These are phyloP conservation scores for Fallopia convolvulus DNA, from an alignment of 148 eudicot genomes.

Conservation along the genomic window DNA sequence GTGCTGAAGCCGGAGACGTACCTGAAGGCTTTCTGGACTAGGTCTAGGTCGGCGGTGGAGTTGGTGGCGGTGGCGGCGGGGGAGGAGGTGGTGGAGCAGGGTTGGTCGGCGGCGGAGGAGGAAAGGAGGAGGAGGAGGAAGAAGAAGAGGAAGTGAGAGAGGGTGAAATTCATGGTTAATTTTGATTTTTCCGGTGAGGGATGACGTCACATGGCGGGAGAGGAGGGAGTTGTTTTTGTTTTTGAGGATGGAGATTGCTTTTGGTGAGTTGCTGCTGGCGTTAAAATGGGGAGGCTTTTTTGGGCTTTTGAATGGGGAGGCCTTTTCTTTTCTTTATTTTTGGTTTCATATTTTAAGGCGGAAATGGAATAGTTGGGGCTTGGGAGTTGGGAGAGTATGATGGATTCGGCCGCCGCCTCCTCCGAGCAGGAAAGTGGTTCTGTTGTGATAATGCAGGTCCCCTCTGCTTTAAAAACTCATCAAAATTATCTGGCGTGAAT, in stretches of 20 bases:
- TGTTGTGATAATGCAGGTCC: neutral
- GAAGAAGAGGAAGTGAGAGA: neutral
- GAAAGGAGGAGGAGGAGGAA: slow-evolving; percentile 9
- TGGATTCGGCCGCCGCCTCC: slow-evolving; percentile 2
- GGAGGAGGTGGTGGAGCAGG: slow-evolving; percentile 20
- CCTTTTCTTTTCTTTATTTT: neutral
- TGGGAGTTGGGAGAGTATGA: too few relatives aligned
- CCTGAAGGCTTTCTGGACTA: slow-evolving; percentile 51
- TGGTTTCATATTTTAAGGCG: neutral
- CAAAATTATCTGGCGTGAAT: too few relatives aligned
- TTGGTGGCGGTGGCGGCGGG: slow-evolving; percentile 13
- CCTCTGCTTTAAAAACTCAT: too few relatives aligned
- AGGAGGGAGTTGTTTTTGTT: neutral
- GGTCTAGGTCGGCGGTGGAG: slow-evolving; percentile 25
- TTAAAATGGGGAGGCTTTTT: neutral
- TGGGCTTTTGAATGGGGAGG: too few relatives aligned
- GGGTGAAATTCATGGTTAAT: neutral
- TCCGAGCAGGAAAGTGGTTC: neutral
- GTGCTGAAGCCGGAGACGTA: slow-evolving; percentile 54
- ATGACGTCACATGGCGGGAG: slow-evolving; percentile 6
- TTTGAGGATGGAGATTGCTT: neutral
- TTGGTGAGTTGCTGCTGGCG: neutral
- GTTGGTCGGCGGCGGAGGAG: neutral
- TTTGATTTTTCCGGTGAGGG: neutral
- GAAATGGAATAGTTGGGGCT: neutral